These are phyloP conservation scores for Atalantia buxifolia DNA, from an alignment of 345 rosid genomes.

Conservation along the genomic window DNA sequence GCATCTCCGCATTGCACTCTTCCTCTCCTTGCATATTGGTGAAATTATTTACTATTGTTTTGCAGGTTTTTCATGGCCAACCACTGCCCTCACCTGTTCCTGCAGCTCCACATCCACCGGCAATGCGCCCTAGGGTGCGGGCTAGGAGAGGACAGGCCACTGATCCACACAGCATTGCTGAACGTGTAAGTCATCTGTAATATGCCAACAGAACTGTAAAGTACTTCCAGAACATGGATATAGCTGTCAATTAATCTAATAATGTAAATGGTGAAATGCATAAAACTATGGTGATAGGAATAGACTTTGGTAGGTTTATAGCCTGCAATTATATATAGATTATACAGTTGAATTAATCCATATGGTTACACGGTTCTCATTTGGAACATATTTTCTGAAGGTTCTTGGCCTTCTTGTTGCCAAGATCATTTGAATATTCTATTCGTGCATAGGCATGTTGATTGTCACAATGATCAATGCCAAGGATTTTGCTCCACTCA, in stretches of 20 bases:
- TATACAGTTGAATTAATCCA: background rate
- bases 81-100: slow-evolving; percentile 67
- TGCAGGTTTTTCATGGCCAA: slow-evolving; percentile 90
- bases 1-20: background rate
- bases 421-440: background rate
- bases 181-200: slow-evolving; percentile 52
- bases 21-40: background rate
- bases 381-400: background rate
- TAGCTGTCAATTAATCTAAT: background rate
- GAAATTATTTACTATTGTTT: slow-evolving; percentile 5
- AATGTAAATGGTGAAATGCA: background rate
- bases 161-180: slow-evolving; percentile 99
- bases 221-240: background rate
- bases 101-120: slow-evolving; percentile 83
- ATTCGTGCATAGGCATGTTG: background rate
- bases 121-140: slow-evolving; percentile 93
- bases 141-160: slow-evolving; percentile 99
- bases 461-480: background rate
- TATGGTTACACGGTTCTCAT: background rate
- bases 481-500: background rate
- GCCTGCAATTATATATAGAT: background rate
- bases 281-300: background rate
- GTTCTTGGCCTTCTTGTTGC: background rate
- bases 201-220: background rate
- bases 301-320: background rate